These are phyloP conservation scores for Gamarada debralockiae DNA, from an alignment of 495 filamentous ascomycete genomes.

Conservation along the genomic window DNA sequence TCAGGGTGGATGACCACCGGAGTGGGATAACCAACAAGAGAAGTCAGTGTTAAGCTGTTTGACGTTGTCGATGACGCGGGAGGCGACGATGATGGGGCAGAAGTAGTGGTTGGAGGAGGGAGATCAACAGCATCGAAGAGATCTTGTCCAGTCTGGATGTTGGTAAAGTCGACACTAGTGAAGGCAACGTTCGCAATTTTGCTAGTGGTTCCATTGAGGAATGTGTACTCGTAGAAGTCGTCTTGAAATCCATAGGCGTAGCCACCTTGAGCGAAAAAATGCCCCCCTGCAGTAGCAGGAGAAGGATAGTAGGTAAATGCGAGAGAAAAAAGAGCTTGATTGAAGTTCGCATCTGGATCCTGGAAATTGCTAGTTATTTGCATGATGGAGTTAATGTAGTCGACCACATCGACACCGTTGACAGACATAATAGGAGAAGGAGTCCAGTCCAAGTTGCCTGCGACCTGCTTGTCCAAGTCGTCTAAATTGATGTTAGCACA, in stretches of 20 bases:
- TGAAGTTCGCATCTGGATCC: constrained; percentile 10
- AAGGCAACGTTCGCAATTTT: neutral
- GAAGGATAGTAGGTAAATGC: no score
- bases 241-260: neutral
- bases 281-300: neutral
- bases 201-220: neutral
- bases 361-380: neutral
- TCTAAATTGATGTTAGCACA: neutral
- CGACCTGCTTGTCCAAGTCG: neutral
- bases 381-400: neutral
- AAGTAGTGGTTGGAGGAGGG: neutral
- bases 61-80: neutral
- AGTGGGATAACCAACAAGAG: neutral
- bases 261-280: neutral
- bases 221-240: neutral
- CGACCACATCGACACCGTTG: neutral
- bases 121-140: neutral
- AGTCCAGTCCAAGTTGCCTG: no score
- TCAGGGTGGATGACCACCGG: neutral
- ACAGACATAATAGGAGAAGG: neutral
- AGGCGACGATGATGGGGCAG: neutral
- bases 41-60: no score
- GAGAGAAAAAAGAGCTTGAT: neutral
- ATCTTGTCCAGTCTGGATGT: neutral
- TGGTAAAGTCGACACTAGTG: neutral